A percentile compares a stretch with the other conserved stretches of the same genome.
phyloP scores from a whole-genome alignment of 495 filamentous ascomycete species.

The Darksidea phi region DNA sequence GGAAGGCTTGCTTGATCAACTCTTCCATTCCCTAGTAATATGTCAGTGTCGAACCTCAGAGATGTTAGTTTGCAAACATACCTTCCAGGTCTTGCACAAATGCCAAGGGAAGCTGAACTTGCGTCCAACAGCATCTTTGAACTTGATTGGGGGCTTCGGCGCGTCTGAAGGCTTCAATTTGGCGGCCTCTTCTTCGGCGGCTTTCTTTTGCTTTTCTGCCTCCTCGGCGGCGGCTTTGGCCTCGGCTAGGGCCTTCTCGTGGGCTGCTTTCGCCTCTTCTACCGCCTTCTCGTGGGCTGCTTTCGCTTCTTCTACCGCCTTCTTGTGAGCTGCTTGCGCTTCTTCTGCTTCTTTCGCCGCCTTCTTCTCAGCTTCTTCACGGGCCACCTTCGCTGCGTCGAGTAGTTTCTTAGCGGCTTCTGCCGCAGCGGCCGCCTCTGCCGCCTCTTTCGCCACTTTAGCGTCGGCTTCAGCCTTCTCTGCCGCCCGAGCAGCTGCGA shows the following conservation, averaged over 20 bases:
- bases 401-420: conserved; percentile 40
- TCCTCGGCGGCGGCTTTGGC: conserved; percentile 48
- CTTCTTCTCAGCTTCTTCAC: conserved; percentile 44
- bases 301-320: conserved; percentile 41
- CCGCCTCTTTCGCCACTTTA: conserved; percentile 44
- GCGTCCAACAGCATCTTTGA: conserved; percentile 81
- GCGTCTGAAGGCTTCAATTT: conserved; percentile 49
- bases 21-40: conserved; percentile 53
- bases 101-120: conserved; percentile 86
- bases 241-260: conserved; percentile 41
- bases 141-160: conserved; percentile 63
- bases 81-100: conserved; percentile 76
- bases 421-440: conserved; percentile 42
- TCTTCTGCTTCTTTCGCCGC: conserved; percentile 46
- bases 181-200: conserved; percentile 53
- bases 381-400: conserved; percentile 42
- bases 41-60: neutral
- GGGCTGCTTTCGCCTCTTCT: conserved; percentile 40
- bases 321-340: conserved; percentile 40
- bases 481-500: conserved; percentile 38
- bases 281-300: conserved; percentile 42
- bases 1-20: conserved; percentile 82
- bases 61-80: conserved; percentile 3
- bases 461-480: conserved; percentile 42
- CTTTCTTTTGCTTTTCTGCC: conserved; percentile 49